Base-by-base conservation (phyloP, 2,329 filamentous ascomycete genomes). In the Elsinoe australis region DNA sequence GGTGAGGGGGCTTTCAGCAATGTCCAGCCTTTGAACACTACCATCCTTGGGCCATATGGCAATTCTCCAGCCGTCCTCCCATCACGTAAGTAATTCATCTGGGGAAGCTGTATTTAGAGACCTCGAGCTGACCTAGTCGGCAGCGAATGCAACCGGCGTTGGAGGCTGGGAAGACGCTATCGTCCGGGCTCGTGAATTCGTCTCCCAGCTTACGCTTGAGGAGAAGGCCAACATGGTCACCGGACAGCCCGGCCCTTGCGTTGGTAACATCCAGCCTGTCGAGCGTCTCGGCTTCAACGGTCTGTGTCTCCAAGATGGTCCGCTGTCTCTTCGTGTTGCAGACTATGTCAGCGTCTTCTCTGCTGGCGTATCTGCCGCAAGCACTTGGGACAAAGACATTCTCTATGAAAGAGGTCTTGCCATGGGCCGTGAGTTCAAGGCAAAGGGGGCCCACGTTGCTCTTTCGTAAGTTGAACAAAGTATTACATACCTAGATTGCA, bases 271-370 rank as follows among this genome's bases (percentile, higher is more conserved):
- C 0, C 84, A 85, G 8, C 85, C 82, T 51, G 83, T 80, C 1
- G 62, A 69, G 12, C 76, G 85, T 5, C 73, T 89, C 12, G 83
- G 83, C 1, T 82, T 90, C 52, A 82, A 83, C 1, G 78, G 80
- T 54, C 71, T 88, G 4, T 86, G 82, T 58, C 68, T 86, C 2
- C 80, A 86, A 54, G 85, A 89, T 61, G 79, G 78, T 0, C 82
- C 83, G 1, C 69, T 83, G 26, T 85, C 86, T 1, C 71, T 92
- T 10, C 77, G 83, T 21, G 77, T 78, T n/a, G 79, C 83, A 1
- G 83, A 88, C 54, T 79, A 85, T 52, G 79, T 82, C 46, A 88
- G 84, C 0, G 83, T 79, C 0, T 92, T 90, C 56, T 85, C 86
- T 0, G 75, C 84, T 6, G 85, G 85, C n/a, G 85, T 90, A 55